A percentile compares a stretch with the other conserved stretches of the same genome.
Conservation (phyloP, 352 stramenopile species). For the Phytopythium helicoides region DNA sequence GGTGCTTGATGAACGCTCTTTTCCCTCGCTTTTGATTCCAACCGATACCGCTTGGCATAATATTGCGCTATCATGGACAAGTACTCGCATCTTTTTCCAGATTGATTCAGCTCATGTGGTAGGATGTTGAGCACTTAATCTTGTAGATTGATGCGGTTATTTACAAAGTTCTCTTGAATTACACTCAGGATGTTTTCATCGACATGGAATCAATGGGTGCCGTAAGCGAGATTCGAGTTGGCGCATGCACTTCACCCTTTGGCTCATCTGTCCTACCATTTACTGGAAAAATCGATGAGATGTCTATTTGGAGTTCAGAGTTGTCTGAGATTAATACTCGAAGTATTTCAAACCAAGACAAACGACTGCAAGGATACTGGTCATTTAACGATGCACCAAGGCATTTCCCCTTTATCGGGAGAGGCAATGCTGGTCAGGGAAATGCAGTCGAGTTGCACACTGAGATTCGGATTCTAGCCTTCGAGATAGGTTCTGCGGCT, state of each 20-base stretch:
- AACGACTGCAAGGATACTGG: conserved; percentile 25
- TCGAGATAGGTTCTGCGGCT: conserved; percentile 1
- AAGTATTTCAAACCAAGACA: conserved; percentile 21
- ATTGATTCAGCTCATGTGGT: conserved; percentile 5
- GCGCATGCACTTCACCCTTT: conserved; percentile 8
- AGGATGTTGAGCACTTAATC: background rate
- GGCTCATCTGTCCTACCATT: conserved; percentile 10
- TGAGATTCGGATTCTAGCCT: conserved; percentile 13
- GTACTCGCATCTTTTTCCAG: background rate
- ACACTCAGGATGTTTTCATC: background rate
- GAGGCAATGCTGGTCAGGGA: background rate
- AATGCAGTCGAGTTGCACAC: conserved; percentile 4
- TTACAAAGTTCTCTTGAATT: background rate
- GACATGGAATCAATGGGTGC: conserved; percentile 4
- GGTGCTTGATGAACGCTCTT: background rate
- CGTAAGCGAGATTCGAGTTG: conserved; percentile 11
- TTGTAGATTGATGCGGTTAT: background rate
- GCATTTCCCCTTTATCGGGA: conserved; percentile 4
- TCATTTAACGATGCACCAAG: conserved; percentile 16
- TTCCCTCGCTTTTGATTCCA: background rate
- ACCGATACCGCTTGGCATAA: conserved; percentile 10
- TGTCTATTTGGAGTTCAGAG: conserved; percentile 22
- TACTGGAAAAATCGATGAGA: conserved; percentile 27
- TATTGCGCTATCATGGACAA: conserved; percentile 5
- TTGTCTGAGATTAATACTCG: conserved; percentile 1